Evolutionary conservation across 768 basidiomycete species (phyloP).

Genomic region (Suillus alpinus): DNA sequence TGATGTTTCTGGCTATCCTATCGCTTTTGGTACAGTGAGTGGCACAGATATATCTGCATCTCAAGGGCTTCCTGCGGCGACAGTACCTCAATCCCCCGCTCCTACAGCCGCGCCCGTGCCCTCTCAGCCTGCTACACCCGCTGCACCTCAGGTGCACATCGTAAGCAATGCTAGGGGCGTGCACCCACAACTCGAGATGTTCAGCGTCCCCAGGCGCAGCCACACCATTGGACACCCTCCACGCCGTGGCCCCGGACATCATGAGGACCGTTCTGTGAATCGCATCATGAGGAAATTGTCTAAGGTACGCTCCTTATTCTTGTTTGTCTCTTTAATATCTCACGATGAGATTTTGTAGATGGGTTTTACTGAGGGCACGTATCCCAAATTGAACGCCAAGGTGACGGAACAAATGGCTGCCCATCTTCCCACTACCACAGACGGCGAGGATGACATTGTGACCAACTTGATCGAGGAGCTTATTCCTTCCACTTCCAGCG

Average conservation of each 20-base stretch:
- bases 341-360: slow-evolving; percentile 43
- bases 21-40: slow-evolving; percentile 9
- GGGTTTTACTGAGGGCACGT: slow-evolving; percentile 64
- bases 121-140: slow-evolving; percentile 8
- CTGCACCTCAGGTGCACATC: slow-evolving; percentile 36
- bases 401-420: slow-evolving; percentile 49
- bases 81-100: slow-evolving; percentile 7
- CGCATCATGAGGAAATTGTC: slow-evolving; percentile 58
- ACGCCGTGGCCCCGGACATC: slow-evolving; percentile 9
- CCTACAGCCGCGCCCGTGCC: slow-evolving; percentile 14
- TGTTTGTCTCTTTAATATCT: slow-evolving; percentile 6
- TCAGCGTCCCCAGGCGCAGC: slow-evolving; percentile 49
- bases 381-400: slow-evolving; percentile 50
- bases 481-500: slow-evolving; percentile 43
- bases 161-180: slow-evolving; percentile 61
- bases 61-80: slow-evolving; percentile 1
- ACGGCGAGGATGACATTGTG: slow-evolving; percentile 63
- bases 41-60: neutral
- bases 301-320: slow-evolving; percentile 47
- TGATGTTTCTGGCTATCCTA: slow-evolving; percentile 26
- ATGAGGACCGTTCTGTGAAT: slow-evolving; percentile 28
- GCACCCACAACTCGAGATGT: slow-evolving; percentile 64
- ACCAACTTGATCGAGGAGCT: slow-evolving; percentile 61
- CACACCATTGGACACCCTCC: slow-evolving; percentile 29
- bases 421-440: slow-evolving; percentile 43